Evolutionary conservation across 352 stramenopile species (phyloP).

Genomic region (Phytopythium montanum): DNA sequence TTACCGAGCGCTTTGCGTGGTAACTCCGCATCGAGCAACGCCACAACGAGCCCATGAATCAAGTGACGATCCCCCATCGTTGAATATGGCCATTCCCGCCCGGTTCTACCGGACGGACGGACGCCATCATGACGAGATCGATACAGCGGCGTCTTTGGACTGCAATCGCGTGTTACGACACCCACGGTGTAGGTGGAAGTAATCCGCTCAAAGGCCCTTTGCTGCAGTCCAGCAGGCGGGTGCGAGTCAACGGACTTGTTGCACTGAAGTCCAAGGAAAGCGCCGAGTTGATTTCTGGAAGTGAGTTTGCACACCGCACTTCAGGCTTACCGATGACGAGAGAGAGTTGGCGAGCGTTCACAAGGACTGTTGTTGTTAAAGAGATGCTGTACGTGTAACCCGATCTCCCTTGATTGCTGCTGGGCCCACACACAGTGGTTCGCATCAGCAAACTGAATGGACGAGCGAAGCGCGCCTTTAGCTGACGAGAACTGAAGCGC

Average conservation of each 20-base stretch:
- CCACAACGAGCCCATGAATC: conserved; percentile 4
- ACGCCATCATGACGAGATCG: conserved; percentile 1
- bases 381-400: too few species aligned
- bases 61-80: conserved; percentile 8
- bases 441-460: not conserved
- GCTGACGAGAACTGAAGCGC: not conserved
- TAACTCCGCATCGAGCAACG: not conserved
- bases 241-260: not conserved
- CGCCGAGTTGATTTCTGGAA: not conserved
- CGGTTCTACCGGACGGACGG: not conserved
- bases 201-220: not conserved
- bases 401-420: not conserved
- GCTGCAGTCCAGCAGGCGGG: not conserved
- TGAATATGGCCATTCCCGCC: not conserved
- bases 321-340: not conserved
- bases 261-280: not conserved
- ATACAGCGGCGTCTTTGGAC: not conserved
- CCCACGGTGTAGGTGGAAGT: not conserved
- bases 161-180: not conserved
- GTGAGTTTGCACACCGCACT: not conserved
- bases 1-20: not conserved
- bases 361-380: too few species aligned
- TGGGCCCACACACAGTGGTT: not conserved
- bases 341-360: not conserved
- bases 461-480: not conserved